These are phyloP conservation scores for Euryodendron excelsum DNA, from an alignment of 148 eudicot species.

Conservation along the genomic window DNA sequence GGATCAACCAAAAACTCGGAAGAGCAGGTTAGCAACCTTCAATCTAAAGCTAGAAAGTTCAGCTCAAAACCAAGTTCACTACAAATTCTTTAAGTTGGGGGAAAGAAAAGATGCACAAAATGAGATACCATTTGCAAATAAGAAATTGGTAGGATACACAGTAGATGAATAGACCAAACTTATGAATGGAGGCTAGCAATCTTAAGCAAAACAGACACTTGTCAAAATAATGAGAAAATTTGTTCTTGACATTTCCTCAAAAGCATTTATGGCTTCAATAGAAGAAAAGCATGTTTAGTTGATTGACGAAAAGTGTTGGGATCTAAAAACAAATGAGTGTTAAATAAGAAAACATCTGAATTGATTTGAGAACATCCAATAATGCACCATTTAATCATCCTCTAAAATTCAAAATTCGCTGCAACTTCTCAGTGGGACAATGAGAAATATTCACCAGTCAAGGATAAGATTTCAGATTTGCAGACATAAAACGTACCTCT, in stretches of 20 bases:
- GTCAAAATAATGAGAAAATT: not conserved
- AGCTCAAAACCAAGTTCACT: not conserved
- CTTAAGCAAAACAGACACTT: not conserved
- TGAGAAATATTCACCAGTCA: not conserved
- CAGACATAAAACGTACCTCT: constrained; percentile 49
- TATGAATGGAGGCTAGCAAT: not conserved
- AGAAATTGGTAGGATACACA: not conserved
- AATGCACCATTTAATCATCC: not conserved
- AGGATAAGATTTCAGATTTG: constrained; percentile 8
- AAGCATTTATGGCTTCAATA: not conserved
- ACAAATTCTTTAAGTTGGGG: no score
- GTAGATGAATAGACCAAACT: not conserved
- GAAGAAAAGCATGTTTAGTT: not conserved
- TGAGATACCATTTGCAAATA: not conserved
- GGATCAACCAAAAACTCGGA: not conserved
- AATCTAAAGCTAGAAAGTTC: not conserved
- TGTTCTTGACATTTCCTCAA: not conserved
- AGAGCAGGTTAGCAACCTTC: not conserved
- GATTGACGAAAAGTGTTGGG: no score
- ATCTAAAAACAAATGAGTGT: not conserved
- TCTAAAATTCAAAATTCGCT: not conserved
- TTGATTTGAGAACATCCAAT: not conserved
- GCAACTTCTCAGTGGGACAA: not conserved
- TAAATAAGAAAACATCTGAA: not conserved
- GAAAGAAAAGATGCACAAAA: not conserved